phyloP scores from a whole-genome alignment of 2,329 filamentous ascomycete species.

The Zarea fungicola region DNA sequence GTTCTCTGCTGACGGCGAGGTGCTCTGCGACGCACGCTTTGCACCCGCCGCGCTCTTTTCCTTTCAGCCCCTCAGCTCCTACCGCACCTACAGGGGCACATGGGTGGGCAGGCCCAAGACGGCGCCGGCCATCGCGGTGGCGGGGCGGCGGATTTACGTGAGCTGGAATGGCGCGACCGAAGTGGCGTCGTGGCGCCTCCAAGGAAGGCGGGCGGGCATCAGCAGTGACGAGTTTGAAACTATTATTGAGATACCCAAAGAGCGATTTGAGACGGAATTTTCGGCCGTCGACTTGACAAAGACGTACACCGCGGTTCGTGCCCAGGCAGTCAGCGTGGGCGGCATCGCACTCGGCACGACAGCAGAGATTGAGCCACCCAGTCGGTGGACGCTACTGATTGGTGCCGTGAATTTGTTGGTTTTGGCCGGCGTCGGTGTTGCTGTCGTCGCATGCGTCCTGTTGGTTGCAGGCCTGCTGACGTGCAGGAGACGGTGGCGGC shows the following conservation, averaged over 20 bases:
- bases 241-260: neutral
- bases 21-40: conserved; percentile 41
- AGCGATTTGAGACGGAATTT: conserved; percentile 7
- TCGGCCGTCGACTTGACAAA: neutral
- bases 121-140: conserved; percentile 10
- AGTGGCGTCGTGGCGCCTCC: conserved; percentile 11
- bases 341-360: conserved; percentile 9
- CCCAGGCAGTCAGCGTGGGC: neutral
- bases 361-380: neutral
- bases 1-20: conserved; percentile 37
- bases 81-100: conserved; percentile 8
- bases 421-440: neutral
- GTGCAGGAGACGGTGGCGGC: neutral
- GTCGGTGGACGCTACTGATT: neutral
- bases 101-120: conserved; percentile 12
- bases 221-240: neutral
- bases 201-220: neutral
- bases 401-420: neutral
- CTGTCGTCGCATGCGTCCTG: neutral
- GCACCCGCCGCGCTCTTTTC: conserved; percentile 12
- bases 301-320: neutral
- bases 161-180: conserved; percentile 17
- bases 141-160: conserved; percentile 1
- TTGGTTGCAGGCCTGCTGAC: neutral
- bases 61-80: conserved; percentile 13